Evolutionary conservation across 306 rosid genomes (phyloP).

Genomic region (Gynostemma pentaphyllum): DNA sequence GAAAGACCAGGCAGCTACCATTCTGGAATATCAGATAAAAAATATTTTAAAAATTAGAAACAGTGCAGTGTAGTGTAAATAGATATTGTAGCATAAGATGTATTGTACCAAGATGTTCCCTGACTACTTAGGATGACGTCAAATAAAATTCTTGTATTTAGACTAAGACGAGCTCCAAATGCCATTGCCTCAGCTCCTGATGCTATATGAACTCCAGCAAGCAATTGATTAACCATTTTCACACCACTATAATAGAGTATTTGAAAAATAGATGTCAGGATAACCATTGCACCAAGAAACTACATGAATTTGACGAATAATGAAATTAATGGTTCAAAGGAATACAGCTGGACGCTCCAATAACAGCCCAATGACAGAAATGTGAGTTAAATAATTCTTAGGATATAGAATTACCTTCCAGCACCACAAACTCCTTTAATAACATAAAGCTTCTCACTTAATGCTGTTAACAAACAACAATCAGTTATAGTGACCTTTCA

Average conservation of each 20-base stretch:
- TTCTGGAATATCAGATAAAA: background rate
- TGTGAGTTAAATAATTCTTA: background rate
- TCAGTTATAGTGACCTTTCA: slow-evolving; percentile 12
- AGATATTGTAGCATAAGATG: background rate
- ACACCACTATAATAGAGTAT: slow-evolving; percentile 48
- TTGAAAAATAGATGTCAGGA: slow-evolving; percentile 8
- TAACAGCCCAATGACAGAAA: background rate
- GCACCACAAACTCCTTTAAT: slow-evolving; percentile 86
- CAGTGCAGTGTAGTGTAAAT: background rate
- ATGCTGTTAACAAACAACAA: slow-evolving; percentile 39
- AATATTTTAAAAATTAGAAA: background rate
- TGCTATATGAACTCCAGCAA: slow-evolving; percentile 97
- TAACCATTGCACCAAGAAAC: slow-evolving; percentile 3
- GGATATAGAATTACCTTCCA: slow-evolving; percentile 56
- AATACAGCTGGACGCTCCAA: background rate
- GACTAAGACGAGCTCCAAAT: slow-evolving; percentile 82
- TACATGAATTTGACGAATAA: background rate
- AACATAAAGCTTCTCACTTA: slow-evolving; percentile 90
- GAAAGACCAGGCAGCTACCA: background rate
- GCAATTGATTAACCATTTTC: slow-evolving; percentile 96
- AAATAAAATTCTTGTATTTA: slow-evolving; percentile 61
- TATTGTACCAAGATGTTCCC: slow-evolving; percentile 86
- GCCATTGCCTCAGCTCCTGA: slow-evolving; percentile 96
- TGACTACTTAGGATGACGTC: slow-evolving; percentile 55
- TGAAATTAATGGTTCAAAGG: background rate